These are phyloP conservation scores for Trematosphaeria pertusa DNA, from an alignment of 2,329 filamentous ascomycete genomes.

Conservation along the genomic window DNA sequence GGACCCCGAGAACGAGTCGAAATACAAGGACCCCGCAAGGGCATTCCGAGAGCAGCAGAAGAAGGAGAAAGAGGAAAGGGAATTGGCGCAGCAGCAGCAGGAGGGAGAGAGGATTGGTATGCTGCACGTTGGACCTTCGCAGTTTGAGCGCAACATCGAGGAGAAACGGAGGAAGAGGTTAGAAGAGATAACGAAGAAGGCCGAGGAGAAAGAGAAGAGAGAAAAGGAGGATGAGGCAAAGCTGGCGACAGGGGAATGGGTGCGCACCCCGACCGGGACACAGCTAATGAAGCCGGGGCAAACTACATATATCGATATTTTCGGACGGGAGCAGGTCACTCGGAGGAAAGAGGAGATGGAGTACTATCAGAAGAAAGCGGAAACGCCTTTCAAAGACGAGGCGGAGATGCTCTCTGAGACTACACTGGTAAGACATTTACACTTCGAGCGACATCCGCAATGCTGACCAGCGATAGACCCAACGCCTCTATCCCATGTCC, in stretches of 20 bases:
- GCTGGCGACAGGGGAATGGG: constrained; percentile 42
- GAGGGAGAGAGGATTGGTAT: constrained; percentile 41
- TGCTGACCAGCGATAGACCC: constrained; percentile 24
- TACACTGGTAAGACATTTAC: constrained; percentile 37
- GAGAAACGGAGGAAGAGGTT: constrained; percentile 39
- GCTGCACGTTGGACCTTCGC: constrained; percentile 40
- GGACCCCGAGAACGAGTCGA: constrained; percentile 47
- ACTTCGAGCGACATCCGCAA: background rate
- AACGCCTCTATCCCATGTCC: constrained; percentile 47
- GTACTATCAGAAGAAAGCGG: constrained; percentile 32
- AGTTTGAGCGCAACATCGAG: constrained; percentile 44
- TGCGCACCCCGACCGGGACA: constrained; percentile 40
- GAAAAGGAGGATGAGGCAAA: constrained; percentile 40
- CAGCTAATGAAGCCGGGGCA: constrained; percentile 46
- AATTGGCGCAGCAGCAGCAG: constrained; percentile 23
- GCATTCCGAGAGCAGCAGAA: constrained; percentile 43
- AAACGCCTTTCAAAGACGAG: constrained; percentile 30
- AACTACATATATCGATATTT: constrained; percentile 41
- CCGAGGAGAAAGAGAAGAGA: constrained; percentile 41
- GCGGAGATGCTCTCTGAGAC: constrained; percentile 40
- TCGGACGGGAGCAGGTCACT: constrained; percentile 42
- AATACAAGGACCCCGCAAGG: constrained; percentile 47
- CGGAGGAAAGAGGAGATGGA: constrained; percentile 36
- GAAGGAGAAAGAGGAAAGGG: constrained; percentile 35
- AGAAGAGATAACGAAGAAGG: constrained; percentile 35